Base-by-base conservation (phyloP, 2,329 filamentous ascomycete genomes). In the Fusarium globosum region DNA sequence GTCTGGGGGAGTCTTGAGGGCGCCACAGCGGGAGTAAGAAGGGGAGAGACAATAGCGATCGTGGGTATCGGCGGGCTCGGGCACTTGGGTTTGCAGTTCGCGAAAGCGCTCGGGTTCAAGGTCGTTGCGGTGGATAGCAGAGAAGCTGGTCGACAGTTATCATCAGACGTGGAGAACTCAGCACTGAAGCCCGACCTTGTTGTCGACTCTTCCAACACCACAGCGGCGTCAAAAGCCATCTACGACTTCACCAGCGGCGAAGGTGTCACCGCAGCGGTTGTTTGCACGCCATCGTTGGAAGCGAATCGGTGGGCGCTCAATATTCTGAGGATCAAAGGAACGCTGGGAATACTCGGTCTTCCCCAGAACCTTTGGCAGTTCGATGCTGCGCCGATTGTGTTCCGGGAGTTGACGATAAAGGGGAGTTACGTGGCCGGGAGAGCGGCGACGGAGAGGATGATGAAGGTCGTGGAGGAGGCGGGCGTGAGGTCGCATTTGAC, bases 401-500 rank as follows among this genome's bases (percentile, higher is more conserved):
- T 67, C 16, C 28, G 35, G n/a, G 61, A 67, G 26, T n/a, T 67
- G 12, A 43, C 51, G 11, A 66, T 67, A 0, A 67, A 21, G 4
- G 61, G 64, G 2, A 67, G 35, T 7, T 67, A 67, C 3, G 64
- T 67, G 2, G 64, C 64, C 5, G 38, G 61, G 7, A 52, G 49
- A 10, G 35, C 28, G 6, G 61, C 64, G 21, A 51, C 45, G 6
- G 64, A 60, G 14, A 59, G 64, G 26, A 66, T 67, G 64, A 46
- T 66, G 51, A 42, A 43, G 21, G 28, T 42, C 12, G 64, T 67
- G 16, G 45, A 67, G 23, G 51, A 66, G 21, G 51, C 28, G n/a
- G 61, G 61, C 18, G 61, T 67, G 4, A 59, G 51, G 18, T 67
- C 64, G 33, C 61, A 60, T 66, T 41, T 67, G 45, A 66, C 51